Evolutionary conservation across 202 grass and related monocot species (phyloP), one percentile per base, ranked within the genome.

Genomic region (Musa balbisiana): DNA sequence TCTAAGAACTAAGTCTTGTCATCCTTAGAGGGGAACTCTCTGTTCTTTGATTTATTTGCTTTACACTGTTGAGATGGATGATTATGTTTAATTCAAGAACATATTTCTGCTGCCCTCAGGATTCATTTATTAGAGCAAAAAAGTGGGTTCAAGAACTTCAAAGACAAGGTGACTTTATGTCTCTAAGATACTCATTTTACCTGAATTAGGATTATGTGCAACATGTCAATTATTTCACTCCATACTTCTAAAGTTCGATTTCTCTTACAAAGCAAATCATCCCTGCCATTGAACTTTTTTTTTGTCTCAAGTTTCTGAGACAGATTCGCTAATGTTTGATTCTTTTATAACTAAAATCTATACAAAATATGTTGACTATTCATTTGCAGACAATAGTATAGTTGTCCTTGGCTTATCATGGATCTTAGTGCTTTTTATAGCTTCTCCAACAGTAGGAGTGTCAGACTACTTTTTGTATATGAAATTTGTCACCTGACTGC

Each of bases 131-230:
- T 52, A 79, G 77, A 68, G 88, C 86, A 67, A 88, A 90, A 79
- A 86, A 77, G 74, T 95, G 88, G 86, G 84, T 91, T 3, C 81
- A 87, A 60, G 91, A 94, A 85, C 88, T 94, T 75, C 86, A 90
- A 81, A 88, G 85, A 75, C 88, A 90, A 88, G 85, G 85, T 88
- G 29, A 73, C 17, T 52, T 53, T 14, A 3, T 9, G 24, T 53
- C 10, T 29, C 17, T 69, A 51, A n/a, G 9, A 3, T 29, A 51
- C 12, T 20, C 21, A 27, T 43, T 55, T 54, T 49, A 51, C 1
- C 24, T 9, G 6, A 3, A 59, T 33, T 54, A 69, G 26, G 21
- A 56, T 22, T 15, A 16, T 20, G 13, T 64, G 14, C 29, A 54
- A 23, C 24, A 29, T 55, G 6, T 3, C 16, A 65, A 52, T 15